Base-by-base conservation (phyloP, 1,139 yeast genomes). In the Sugiyamaella sp. region DNA sequence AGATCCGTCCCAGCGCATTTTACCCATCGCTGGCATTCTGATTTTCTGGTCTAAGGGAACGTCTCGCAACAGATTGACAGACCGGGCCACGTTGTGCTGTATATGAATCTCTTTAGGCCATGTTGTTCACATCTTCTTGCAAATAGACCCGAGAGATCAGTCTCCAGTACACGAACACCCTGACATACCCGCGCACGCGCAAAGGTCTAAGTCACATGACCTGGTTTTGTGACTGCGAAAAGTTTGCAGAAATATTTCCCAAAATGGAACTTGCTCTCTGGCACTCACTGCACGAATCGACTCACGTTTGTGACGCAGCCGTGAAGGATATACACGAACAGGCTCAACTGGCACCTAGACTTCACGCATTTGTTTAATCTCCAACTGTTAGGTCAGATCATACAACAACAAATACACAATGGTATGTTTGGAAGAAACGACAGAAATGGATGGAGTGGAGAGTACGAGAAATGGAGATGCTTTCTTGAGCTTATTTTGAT, bases 351-450 rank as follows among this genome's bases (percentile, higher is more conserved):
- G 22, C 16, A 24, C 22, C 27, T 32, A 16, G 8, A 9, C 24
- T 33, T 9, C 27, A 35, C 39, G 42, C 24, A 46, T 38, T 46
- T 46, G 50, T 46, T 39, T 27, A 38, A 20, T 22, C 22, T 40
- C 17, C 43, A 46, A 38, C 44, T 37, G 43, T 29, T 21, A 46
- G 45, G 50, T 46, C 50, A 46, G 44, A 46, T 46, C 39, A 38
- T 39, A 46, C 44, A 46, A 29, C 43, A 46, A 46, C 16, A 19
- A 46, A 46, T 22, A 46, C 50, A 46, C 37, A 46, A 46, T 46
- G 50, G 50, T 46, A 46, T 6, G 50, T 39, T 22, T 4, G 14
- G 21, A 46, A 20, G 16, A 22, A 24, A 2, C 8, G 27, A 22
- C n/a, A n/a, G n/a, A 19, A 4, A 12, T n/a, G 24, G 39, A 14